Base-by-base conservation (phyloP, 805 yeast species). In the Diddensiella santjacobensis region DNA sequence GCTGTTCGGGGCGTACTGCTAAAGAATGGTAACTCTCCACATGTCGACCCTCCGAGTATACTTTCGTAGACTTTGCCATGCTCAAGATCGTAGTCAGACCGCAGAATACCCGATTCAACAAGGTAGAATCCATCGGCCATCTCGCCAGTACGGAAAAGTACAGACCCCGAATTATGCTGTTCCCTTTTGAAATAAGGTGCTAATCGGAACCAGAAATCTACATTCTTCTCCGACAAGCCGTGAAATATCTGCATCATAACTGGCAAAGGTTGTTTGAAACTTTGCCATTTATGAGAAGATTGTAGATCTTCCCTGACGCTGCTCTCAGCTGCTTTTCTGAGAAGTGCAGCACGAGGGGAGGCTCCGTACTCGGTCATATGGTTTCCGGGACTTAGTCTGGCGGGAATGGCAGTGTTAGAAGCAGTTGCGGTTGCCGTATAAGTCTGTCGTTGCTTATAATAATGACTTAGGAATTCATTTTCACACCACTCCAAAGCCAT, bases 401-500 rank as follows among this genome's bases (percentile, higher is more conserved):
- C 17, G n/a, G 38, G 40, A 3, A 30, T 15, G n/a, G n/a, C 42
- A 10, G n/a, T n/a, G n/a, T n/a, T n/a, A n/a, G n/a, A n/a, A 26
- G 8, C 19, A 17, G 15, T 37, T 19, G 18, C 37, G 22, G 15
- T 10, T 30, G 40, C 11, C 26, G 50, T 50, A 24, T 48, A 40
- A 15, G 33, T 48, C 22, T 65, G 66, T 20, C 67, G 58, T 48
- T 70, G 66, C 23, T 54, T 69, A 56, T 74, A 80, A 63, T 83
- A 83, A 23, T 81, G 78, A 44, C 77, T 72, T 58, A 93, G 73
- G 57, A 90, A 88, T 58, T 84, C 83, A 67, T 93, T 91, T 65
- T 93, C 99, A 71, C 97, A 88, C 96, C 96, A 91, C 66, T 93
- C 98, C 38, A 93, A 73, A 0, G 96, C 96, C 47, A 84, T 78